Conservation (phyloP, 1,284 basidiomycete genomes). For the Puccinia sorghi region DNA sequence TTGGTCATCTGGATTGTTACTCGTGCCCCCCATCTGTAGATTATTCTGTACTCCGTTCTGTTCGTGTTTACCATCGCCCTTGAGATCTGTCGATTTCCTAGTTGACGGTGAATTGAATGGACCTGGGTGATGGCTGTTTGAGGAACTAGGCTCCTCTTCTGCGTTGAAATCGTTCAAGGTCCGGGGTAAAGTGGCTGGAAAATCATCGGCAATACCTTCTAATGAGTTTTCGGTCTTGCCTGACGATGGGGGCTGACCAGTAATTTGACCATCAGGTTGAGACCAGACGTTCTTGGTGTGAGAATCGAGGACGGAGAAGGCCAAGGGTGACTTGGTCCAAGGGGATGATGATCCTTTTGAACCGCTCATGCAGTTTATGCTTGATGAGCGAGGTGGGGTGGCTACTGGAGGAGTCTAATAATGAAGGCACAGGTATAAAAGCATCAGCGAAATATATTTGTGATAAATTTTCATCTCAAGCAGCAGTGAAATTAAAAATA, state of each 20-base stretch:
- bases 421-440: background rate
- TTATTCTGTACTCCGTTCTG: conserved; percentile 1
- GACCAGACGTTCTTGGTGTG: conserved; percentile 49
- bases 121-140: conserved; percentile 5
- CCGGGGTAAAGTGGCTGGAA: conserved; percentile 41
- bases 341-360: conserved; percentile 44
- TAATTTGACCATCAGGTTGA: conserved; percentile 49
- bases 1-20: conserved; percentile 21
- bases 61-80: background rate
- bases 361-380: conserved; percentile 18
- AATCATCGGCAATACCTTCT: conserved; percentile 48
- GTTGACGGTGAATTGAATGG: conserved; percentile 2
- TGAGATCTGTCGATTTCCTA: conserved; percentile 3
- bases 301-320: conserved; percentile 46
- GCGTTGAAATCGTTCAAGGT: conserved; percentile 50
- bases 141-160: conserved; percentile 35
- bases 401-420: conserved; percentile 35
- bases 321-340: conserved; percentile 44
- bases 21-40: conserved; percentile 22
- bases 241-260: conserved; percentile 22
- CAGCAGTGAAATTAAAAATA: conserved; percentile 8
- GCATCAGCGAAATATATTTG: background rate
- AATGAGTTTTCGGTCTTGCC: conserved; percentile 48
- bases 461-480: background rate
- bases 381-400: conserved; percentile 36